A percentile compares a stretch with the other conserved stretches of the same genome.
phyloP scores from a whole-genome alignment of 352 stramenopile genomes.

The Phytophthora citrophthora region DNA sequence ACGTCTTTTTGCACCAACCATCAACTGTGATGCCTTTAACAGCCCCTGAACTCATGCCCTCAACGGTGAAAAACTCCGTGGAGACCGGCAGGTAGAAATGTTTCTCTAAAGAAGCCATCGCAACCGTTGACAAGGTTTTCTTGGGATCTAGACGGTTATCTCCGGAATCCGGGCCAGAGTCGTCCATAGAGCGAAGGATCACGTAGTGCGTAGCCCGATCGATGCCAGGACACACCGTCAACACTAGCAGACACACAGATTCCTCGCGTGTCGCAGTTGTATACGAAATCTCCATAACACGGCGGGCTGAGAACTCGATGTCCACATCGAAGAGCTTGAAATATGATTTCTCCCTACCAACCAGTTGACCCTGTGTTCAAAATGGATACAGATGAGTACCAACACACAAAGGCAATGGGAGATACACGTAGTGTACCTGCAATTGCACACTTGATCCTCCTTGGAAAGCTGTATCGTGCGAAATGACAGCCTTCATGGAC shows the following conservation, averaged over 20 bases:
- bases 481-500: constrained; percentile 33
- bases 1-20: constrained; percentile 49
- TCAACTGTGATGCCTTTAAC: constrained; percentile 27
- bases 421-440: constrained; percentile 20
- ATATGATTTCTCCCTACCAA: constrained; percentile 40
- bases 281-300: constrained; percentile 47
- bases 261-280: constrained; percentile 36
- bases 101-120: constrained; percentile 32
- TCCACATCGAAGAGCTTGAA: constrained; percentile 55
- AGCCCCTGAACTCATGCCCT: constrained; percentile 16
- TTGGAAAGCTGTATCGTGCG: constrained; percentile 42
- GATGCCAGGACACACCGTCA: constrained; percentile 48
- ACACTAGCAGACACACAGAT: constrained; percentile 41
- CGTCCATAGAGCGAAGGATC: constrained; percentile 43
- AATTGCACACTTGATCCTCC: constrained; percentile 41
- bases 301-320: constrained; percentile 44
- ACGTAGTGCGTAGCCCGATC: constrained; percentile 48
- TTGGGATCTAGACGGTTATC: constrained; percentile 11
- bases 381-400: constrained; percentile 6
- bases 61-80: constrained; percentile 30
- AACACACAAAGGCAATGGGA: background rate
- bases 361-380: constrained; percentile 32
- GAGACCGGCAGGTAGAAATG: constrained; percentile 47
- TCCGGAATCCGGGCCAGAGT: constrained; percentile 13
- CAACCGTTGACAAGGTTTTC: constrained; percentile 36